Evolutionary conservation across 2,329 filamentous ascomycete species (phyloP).

Genomic region (Geoglossum cookeanum): DNA sequence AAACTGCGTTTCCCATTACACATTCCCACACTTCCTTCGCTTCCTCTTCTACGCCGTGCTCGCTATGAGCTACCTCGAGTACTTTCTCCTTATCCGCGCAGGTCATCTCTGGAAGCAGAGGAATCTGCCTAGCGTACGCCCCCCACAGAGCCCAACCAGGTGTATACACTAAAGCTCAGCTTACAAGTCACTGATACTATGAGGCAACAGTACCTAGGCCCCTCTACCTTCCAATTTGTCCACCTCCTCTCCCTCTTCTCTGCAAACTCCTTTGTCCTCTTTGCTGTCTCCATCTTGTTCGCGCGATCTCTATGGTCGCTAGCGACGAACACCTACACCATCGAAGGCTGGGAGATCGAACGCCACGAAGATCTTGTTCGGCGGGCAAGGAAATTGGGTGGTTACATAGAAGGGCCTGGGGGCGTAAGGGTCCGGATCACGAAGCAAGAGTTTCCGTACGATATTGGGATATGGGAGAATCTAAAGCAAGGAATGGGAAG

Average conservation of each 20-base stretch:
- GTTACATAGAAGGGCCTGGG: constrained; percentile 35
- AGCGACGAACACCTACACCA: constrained; percentile 54
- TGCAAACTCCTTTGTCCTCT: constrained; percentile 37
- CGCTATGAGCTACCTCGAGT: constrained; percentile 40
- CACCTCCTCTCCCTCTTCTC: constrained; percentile 41
- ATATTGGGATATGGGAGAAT: constrained; percentile 57
- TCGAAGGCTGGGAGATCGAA: constrained; percentile 59
- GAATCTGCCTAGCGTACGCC: constrained; percentile 42
- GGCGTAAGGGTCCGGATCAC: constrained; percentile 34
- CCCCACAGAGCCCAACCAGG: neutral
- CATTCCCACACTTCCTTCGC: constrained; percentile 65
- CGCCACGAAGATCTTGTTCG: constrained; percentile 38
- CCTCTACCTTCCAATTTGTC: constrained; percentile 36
- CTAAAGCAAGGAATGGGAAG: constrained; percentile 55
- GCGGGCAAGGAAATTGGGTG: constrained; percentile 32
- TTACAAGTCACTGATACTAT: constrained; percentile 7
- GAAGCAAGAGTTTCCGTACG: constrained; percentile 63
- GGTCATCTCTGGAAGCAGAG: constrained; percentile 42
- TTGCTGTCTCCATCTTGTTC: constrained; percentile 46
- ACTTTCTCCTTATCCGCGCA: constrained; percentile 40
- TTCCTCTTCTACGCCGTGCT: constrained; percentile 53
- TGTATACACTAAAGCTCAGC: neutral
- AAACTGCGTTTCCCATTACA: constrained; percentile 68
- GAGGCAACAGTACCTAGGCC: constrained; percentile 45
- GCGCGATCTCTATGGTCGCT: constrained; percentile 42